Base-by-base conservation (phyloP, 371 early-diverging fungal species). In the Apophysomyces sp. region DNA sequence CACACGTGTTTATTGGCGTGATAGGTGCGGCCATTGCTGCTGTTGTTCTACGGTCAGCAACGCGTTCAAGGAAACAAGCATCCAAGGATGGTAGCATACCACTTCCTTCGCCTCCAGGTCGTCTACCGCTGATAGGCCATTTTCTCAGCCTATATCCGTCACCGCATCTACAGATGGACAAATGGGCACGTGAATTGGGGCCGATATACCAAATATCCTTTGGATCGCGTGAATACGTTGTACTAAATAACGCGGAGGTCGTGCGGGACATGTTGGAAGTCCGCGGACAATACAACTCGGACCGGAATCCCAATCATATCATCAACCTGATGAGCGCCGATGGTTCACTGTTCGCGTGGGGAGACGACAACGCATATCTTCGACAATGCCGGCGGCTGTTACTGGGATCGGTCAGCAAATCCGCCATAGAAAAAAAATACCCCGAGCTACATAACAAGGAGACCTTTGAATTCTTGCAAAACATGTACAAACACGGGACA, bases 41-140 rank as follows among this genome's bases (percentile, higher is more conserved):
- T 4, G 49, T 44, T 8, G 21, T 44, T 11, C 49, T 44, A 9
- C 49, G 49, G 21, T n/a, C 49, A 44, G 24, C 49, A 21, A 44
- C 49, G 1, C 21, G 49, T 11, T 44, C 24, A 21, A 3, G 16
- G 21, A 44, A 21, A 21, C 9, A 4, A 44, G 8, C 11, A 4
- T 9, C n/a, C n/a, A 34, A 57, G 7, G 44, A 28, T 0, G 21
- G 39, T 11, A n/a, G n/a, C n/a, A 40, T 27, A 29, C 44, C 52
- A 5, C 16, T 52, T 4, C 61, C 61, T 7, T 36, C 52, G 3
- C 52, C 54, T 11, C 4, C 11, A 3, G 54, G 53, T 9, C 16
- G 61, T 5, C 30, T 61, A 13, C 61, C 61, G 3, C 15, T 61
- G 13, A 29, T 61, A 15, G 61, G 61, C 1, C 52, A 61, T 28